These are phyloP conservation scores for Talaromyces wortmannii DNA, from an alignment of 495 filamentous ascomycete genomes.

Conservation along the genomic window DNA sequence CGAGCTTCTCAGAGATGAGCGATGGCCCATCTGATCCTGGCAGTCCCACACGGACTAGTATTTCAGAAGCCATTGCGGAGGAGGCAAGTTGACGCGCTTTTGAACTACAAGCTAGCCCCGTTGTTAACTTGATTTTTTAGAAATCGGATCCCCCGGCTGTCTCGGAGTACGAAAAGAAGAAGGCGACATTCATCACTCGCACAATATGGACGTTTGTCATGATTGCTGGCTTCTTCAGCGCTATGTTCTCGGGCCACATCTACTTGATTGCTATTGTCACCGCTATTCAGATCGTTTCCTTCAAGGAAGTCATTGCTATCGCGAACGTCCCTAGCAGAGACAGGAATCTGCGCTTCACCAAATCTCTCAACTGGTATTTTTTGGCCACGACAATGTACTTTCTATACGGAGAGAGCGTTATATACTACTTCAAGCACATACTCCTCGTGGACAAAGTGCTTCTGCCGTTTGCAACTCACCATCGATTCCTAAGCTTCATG, in stretches of 20 bases:
- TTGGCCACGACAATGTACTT: constrained; percentile 99
- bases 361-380: constrained; percentile 98
- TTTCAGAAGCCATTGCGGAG: constrained; percentile 38
- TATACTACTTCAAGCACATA: constrained; percentile 99
- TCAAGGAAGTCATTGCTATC: constrained; percentile 99
- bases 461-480: constrained; percentile 89
- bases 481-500: constrained; percentile 97
- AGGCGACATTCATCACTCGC: constrained; percentile 93
- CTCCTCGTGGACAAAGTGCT: constrained; percentile 90
- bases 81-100: constrained; percentile 25
- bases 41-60: constrained; percentile 45
- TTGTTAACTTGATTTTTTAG: constrained; percentile 10
- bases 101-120: constrained; percentile 1
- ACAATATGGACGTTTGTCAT: constrained; percentile 98
- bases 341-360: constrained; percentile 87
- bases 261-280: constrained; percentile 93
- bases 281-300: constrained; percentile 89
- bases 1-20: constrained; percentile 75
- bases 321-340: constrained; percentile 88
- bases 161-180: constrained; percentile 96
- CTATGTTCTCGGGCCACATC: constrained; percentile 91
- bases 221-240: constrained; percentile 87
- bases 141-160: constrained; percentile 36
- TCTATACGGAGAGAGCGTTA: constrained; percentile 95
- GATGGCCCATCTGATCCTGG: constrained; percentile 62